Conservation (phyloP, 805 yeast genomes). For the Wickerhamomyces bovis region DNA sequence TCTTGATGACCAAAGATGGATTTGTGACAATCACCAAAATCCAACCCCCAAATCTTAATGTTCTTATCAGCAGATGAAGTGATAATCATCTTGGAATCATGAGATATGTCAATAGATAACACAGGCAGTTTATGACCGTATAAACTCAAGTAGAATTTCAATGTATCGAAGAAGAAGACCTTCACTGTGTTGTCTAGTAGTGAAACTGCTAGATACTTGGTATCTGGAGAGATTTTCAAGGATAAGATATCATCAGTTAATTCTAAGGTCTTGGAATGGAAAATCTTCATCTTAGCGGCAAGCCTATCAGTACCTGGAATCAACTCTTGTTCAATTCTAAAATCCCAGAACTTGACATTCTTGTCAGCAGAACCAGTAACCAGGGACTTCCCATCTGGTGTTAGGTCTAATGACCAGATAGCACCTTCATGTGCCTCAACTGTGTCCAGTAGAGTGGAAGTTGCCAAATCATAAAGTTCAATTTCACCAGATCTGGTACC, state of each 20-base stretch:
- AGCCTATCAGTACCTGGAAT: conserved; percentile 62
- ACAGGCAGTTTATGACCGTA: conserved; percentile 98
- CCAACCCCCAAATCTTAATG: conserved; percentile 97
- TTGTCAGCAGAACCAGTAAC: conserved; percentile 96
- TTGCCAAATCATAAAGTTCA: conserved; percentile 80
- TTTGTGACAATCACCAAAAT: conserved; percentile 97
- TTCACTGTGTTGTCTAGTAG: conserved; percentile 92
- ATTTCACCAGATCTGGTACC: conserved; percentile 87
- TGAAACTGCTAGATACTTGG: conserved; percentile 73
- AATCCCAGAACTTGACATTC: conserved; percentile 82
- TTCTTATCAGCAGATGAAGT: conserved; percentile 97
- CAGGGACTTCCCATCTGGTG: conserved; percentile 77
- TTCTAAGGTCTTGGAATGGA: conserved; percentile 78
- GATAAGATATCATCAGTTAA: conserved; percentile 79
- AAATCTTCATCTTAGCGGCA: conserved; percentile 49
- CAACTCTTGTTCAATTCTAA: conserved; percentile 57
- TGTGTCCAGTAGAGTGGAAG: conserved; percentile 65
- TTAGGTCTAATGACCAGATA: conserved; percentile 85
- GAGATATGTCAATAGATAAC: conserved; percentile 83
- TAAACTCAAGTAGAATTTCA: conserved; percentile 81
- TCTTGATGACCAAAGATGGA: conserved; percentile 97
- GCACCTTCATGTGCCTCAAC: conserved; percentile 79
- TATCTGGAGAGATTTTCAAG: conserved; percentile 75
- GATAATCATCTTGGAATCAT: conserved; percentile 79
- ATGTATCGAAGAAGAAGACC: conserved; percentile 79